Evolutionary conservation across 306 rosid species (phyloP), one percentile per base, ranked within the genome.

Genomic region (Gastrolobium bilobum): DNA sequence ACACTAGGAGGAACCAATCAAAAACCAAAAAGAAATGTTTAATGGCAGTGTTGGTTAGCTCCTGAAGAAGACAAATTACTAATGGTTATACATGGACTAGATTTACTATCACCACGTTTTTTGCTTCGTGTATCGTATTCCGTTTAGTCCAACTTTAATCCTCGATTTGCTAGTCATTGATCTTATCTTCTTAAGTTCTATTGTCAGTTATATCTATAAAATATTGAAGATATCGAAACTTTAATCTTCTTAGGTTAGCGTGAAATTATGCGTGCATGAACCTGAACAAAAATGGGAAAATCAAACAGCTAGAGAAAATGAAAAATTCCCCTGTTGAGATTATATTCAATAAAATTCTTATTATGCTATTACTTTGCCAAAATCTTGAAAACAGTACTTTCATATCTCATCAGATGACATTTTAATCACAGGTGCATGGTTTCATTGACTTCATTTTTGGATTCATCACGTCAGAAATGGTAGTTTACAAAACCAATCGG

Each of bases 101-200:
- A 46, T 53, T 43, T 50, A 29, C 9, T 67, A 42, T 50, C 7
- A 63, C 52, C 48, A 15, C 3, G 4, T 15, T 63, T 63, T 29
- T 50, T 42, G 38, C 59, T 38, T 54, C 73, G 64, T 64, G 64
- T 51, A 58, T 78, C 76, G 56, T 10, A 67, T 39, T 42, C 71
- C 70, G 35, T 47, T 15, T 37, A 63, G 37, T 40, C 73, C 73
- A 30, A 68, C 54, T 66, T 68, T 29, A 54, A 40, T 38, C 39
- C 31, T 57, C 46, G 13, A 5, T 38, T 62, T 15, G 29, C 42
- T 42, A 63, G 26, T 42, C 40, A 7, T 39, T 64, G 42, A 33
- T 51, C 74, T 33, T 80, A 64, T 63, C 74, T 43, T 63, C 6
- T 35, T 40, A 50, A 30, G 0, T 77, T 42, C 6, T 6, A 39